Base-by-base conservation (phyloP, 148 eudicot genomes). In the Vaccinium vitisidaea region DNA sequence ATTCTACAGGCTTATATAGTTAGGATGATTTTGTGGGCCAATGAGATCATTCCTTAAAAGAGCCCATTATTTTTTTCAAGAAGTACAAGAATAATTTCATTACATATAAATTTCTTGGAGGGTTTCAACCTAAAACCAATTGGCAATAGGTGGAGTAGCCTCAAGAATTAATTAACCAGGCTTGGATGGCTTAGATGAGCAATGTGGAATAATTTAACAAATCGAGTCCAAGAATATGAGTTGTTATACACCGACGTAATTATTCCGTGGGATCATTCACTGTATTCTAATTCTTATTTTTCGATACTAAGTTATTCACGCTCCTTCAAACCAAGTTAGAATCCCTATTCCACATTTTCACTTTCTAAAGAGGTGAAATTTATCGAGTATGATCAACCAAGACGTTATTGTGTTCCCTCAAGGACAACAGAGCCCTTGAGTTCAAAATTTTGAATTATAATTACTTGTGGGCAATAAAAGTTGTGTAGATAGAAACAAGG, bases 21-120 rank as follows among this genome's bases (percentile, higher is more conserved):
- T 63, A 63, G 21, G 69, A 63, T 63, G 27, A n/a, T 63, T 63
- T 8, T 63, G 69, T 63, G 69, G 69, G 69, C 69, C 69, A 63
- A 61, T 61, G 69, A n/a, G 69, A 61, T 21, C 69, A 61, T 61
- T 61, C 69, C 69, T n/a, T 61, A 43, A n/a, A 21, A 61, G n/a
- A 21, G 12, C 27, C 69, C 21, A 61, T 61, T 63, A 63, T 2
- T n/a, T 63, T 63, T 61, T 63, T n/a, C 11, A n/a, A 21, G 19
- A 63, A 63, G 59, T 4, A 56, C 6, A 56, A 16, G 59, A 16
- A 43, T 43, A 43, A 43, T 43, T 43, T 43, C 46, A 6, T 43
- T 43, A 43, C 6, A 43, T 43, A 36, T 36, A 36, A 36, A 36
- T 36, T 36, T 36, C 39, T 36, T 2, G 39, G 3, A 36, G 39